phyloP scores from a whole-genome alignment of 2,329 filamentous ascomycete species.

The Pseudogymnoascus sp. region DNA sequence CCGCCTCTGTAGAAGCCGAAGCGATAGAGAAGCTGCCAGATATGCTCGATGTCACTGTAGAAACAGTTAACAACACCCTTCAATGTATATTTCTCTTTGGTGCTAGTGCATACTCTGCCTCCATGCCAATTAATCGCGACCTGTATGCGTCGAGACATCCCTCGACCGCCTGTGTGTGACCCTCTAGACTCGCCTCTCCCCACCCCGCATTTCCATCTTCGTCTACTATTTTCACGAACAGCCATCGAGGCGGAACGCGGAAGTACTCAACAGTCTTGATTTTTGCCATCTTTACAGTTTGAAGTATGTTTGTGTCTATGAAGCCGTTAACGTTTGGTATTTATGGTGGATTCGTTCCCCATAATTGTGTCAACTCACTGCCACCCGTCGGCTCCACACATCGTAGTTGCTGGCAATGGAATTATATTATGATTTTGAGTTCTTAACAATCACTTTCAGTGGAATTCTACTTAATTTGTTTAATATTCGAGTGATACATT shows the following conservation, averaged over 20 bases:
- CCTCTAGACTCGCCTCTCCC: slow-evolving; percentile 68
- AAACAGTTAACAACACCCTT: not conserved
- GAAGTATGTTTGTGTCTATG: not conserved
- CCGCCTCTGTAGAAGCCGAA: slow-evolving; percentile 69
- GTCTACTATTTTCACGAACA: slow-evolving; percentile 70
- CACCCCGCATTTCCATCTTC: slow-evolving; percentile 56
- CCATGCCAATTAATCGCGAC: slow-evolving; percentile 52
- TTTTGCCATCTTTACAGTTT: slow-evolving; percentile 41
- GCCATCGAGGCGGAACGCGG: slow-evolving; percentile 64
- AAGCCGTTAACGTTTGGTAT: not conserved
- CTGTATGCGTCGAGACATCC: slow-evolving; percentile 62
- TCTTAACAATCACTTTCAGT: too few species aligned
- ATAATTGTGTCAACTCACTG: not conserved
- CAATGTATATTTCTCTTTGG: not conserved
- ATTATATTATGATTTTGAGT: not conserved
- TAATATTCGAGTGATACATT: too few species aligned
- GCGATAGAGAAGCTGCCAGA: slow-evolving; percentile 68
- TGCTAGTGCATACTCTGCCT: slow-evolving; percentile 51
- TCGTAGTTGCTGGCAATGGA: not conserved
- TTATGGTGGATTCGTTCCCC: not conserved
- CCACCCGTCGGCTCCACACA: not conserved
- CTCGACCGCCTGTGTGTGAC: slow-evolving; percentile 65
- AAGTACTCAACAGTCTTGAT: slow-evolving; percentile 65
- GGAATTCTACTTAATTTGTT: too few species aligned
- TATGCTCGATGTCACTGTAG: slow-evolving; percentile 63